Evolutionary conservation across 2,329 filamentous ascomycete species (phyloP), one percentile per base, ranked within the genome.

Genomic region (Elsinoe batatas): DNA sequence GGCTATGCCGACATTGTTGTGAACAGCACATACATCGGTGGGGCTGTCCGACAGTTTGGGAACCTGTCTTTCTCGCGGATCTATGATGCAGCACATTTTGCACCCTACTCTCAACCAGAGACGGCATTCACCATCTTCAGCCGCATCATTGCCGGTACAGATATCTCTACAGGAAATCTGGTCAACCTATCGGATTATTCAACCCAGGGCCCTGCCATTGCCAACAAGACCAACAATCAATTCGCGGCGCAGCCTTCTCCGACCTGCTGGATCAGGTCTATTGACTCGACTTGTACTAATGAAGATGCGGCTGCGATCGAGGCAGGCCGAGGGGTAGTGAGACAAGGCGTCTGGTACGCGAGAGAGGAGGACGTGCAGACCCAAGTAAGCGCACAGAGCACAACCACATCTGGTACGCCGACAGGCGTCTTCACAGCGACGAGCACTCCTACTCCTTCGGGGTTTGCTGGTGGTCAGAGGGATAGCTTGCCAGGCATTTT

Each of bases 181-280:
- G 72, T 82, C 58, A 69, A 81, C 61, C 69, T 80, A 6, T 67
- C 72, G 0, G 69, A 63, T 1, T 87, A 79, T 65, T 73, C 74
- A 56, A 84, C 81, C 1, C 72, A 75, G 10, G 85, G 85, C 0
- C 72, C 78, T 1, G 67, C 71, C 1, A 80, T 81, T 60, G 75
- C 83, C 1, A 82, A 78, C 0, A 73, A 79, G 58, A 79, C 74
- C 0, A 80, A 81, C 61, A 72, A 72, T 50, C 65, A 79, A 2
- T 78, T 79, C 0, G 70, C 74, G n/a, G 47, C 59, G 42, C 17
- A 59, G 53, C 75, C 75, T 1, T 64, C 72, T 10, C 68, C 77
- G 2, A 82, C 78, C 3, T 89, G 84, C 68, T 88, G 78, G 69
- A 63, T 87, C 7, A 76, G 83, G 18, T 70, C 69, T 44, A 71